Percentiles rank a stretch among this genome's conserved stretches.
Conservation (phyloP, 2,329 filamentous ascomycete species). For the Diaporthe vaccinii region DNA sequence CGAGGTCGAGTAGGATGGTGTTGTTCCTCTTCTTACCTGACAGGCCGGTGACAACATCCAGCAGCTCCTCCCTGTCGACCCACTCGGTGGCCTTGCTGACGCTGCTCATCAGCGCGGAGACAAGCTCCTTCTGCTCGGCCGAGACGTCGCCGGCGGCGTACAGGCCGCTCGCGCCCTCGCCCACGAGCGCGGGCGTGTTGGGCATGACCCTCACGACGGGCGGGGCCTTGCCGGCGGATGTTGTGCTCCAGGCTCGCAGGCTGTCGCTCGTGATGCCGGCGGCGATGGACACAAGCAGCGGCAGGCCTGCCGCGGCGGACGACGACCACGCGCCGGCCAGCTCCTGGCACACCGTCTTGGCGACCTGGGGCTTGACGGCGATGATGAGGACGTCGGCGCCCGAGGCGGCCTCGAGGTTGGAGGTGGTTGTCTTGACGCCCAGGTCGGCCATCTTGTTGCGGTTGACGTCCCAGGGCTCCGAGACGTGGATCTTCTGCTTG, state of each 20-base stretch:
- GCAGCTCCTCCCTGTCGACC: conserved; percentile 63
- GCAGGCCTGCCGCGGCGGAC: conserved; percentile 46
- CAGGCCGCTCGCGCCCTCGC: conserved; percentile 64
- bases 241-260: conserved; percentile 58
- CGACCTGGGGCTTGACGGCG: conserved; percentile 66
- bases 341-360: conserved; percentile 61
- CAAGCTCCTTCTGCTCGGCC: conserved; percentile 57
- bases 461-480: conserved; percentile 67
- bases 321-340: conserved; percentile 55
- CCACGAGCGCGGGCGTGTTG: conserved; percentile 64
- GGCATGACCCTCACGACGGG: conserved; percentile 67
- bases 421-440: conserved; percentile 61
- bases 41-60: conserved; percentile 64
- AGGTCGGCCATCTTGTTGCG: conserved; percentile 61
- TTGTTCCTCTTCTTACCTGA: conserved; percentile 54
- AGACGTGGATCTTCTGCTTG: conserved; percentile 58
- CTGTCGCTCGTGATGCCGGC: conserved; percentile 62
- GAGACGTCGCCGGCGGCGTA: conserved; percentile 58
- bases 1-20: neutral
- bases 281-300: conserved; percentile 63
- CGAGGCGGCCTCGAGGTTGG: conserved; percentile 59
- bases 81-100: conserved; percentile 64
- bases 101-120: conserved; percentile 57
- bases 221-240: conserved; percentile 53
- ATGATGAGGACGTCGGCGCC: conserved; percentile 63